These are phyloP conservation scores for Immersiella caudata DNA, from an alignment of 495 filamentous ascomycete genomes.

Conservation along the genomic window DNA sequence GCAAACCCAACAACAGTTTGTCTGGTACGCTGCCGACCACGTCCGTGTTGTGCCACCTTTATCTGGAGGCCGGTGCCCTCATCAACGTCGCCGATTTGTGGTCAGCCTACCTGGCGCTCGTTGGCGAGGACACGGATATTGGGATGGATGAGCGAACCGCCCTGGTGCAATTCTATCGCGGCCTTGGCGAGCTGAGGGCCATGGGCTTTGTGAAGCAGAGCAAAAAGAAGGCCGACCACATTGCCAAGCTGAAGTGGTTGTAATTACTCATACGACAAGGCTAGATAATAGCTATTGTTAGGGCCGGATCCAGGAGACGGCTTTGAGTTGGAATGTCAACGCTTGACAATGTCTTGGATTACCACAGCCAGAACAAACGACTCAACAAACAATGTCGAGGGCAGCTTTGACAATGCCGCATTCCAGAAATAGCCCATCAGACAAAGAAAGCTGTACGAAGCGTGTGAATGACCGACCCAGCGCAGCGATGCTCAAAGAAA, in stretches of 20 bases:
- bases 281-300: background rate
- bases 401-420: background rate
- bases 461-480: background rate
- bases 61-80: constrained; percentile 82
- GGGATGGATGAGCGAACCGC: constrained; percentile 53
- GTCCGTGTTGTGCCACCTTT: constrained; percentile 86
- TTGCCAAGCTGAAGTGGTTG: constrained; percentile 71
- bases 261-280: constrained; percentile 13
- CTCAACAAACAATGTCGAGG: background rate
- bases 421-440: constrained; percentile 23
- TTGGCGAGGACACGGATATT: constrained; percentile 60
- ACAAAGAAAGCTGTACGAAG: constrained; percentile 22
- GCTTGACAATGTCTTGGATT: constrained; percentile 29
- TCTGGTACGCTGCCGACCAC: constrained; percentile 72
- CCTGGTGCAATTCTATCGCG: constrained; percentile 78
- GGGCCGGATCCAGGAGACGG: background rate
- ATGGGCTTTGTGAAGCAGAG: constrained; percentile 88
- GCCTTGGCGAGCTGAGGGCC: constrained; percentile 77
- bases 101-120: constrained; percentile 79
- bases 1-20: constrained; percentile 51
- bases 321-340: background rate
- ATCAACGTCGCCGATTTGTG: constrained; percentile 90
- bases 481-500: constrained; percentile 3
- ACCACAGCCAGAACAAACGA: constrained; percentile 5
- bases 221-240: constrained; percentile 87